Base-by-base conservation (phyloP, 2,329 filamentous ascomycete species). In the Lachnellula arida region DNA sequence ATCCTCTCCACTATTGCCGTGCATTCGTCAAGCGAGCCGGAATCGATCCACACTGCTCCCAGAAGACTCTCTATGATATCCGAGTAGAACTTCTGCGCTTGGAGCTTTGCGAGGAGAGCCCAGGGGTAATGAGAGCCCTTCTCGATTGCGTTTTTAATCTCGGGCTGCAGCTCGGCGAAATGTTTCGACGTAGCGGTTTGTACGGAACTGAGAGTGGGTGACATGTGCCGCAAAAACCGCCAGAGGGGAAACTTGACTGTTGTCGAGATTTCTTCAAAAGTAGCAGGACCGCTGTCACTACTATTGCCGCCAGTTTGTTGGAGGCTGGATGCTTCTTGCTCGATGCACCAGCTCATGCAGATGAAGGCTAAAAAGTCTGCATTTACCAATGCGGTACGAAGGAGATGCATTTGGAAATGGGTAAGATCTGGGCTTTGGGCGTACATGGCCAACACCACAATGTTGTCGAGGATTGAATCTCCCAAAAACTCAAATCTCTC, bases 401-500 rank as follows among this genome's bases (percentile, higher is more conserved):
- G 75, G 2, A 84, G 74, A 63, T 96, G 91, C 82, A 97, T 89
- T n/a, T 81, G 73, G 49, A 76, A 73, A 49, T 82, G 80, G 2
- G 75, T 70, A 11, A 82, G 71, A 2, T 77, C 67, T 49, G 81
- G 75, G 0, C 72, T 55, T 0, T 83, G 67, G 0, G 74, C 72
- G 2, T 68, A 61, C 5, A 93, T 73, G n/a, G 73, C 76, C 0
- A 74, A 75, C 7, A 89, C 84, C 49, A 97, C 75, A 54, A 96
- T 75, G 63, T 85, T 81, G 71, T 97, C 93, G 0, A 97, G 81
- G 2, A 97, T 76, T 0, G 91, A 82, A 64, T 97, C 93, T 1
- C 93, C 93, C 0, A 97, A 75, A 65, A 94, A 96, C 67, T 97
- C 93, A 1, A 97, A 79, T 0, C 91, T 82, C 62, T 97, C 88